Evolutionary conservation across 2,329 filamentous ascomycete genomes (phyloP).

Genomic region (Hymenoscyphus fraxineus): DNA sequence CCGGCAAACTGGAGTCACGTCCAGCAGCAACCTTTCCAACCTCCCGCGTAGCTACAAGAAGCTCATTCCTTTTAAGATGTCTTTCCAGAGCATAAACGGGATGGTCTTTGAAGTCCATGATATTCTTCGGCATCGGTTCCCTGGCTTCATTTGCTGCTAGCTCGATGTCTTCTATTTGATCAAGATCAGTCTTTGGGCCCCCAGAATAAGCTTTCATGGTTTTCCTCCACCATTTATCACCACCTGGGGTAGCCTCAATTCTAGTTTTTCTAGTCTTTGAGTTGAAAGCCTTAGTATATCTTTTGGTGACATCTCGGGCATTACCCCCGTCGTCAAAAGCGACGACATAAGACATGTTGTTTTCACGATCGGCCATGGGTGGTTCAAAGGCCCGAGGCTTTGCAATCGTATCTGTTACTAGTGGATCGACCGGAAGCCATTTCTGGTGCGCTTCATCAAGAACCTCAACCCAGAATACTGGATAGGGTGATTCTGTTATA

Average conservation of each 20-base stretch:
- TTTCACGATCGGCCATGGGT: constrained; percentile 70
- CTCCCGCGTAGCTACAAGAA: constrained; percentile 64
- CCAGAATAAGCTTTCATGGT: constrained; percentile 47
- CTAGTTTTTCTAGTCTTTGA: constrained; percentile 81
- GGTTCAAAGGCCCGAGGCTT: constrained; percentile 78
- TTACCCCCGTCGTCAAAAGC: constrained; percentile 78
- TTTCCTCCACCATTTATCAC: constrained; percentile 51
- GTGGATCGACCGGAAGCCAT: constrained; percentile 83
- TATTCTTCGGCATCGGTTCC: constrained; percentile 82
- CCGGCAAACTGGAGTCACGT: constrained; percentile 40
- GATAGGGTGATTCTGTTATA: constrained; percentile 69
- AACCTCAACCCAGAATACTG: constrained; percentile 92
- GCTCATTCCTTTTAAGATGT: constrained; percentile 79
- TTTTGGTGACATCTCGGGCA: constrained; percentile 78
- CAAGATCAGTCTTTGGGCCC: constrained; percentile 55
- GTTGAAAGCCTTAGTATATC: constrained; percentile 85
- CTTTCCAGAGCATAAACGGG: constrained; percentile 79
- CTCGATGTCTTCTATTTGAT: constrained; percentile 80
- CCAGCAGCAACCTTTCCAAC: constrained; percentile 76
- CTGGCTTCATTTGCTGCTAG: constrained; percentile 65
- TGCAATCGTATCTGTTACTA: constrained; percentile 76
- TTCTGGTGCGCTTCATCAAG: constrained; percentile 83
- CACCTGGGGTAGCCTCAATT: constrained; percentile 61
- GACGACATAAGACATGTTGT: constrained; percentile 77
- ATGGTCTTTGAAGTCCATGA: constrained; percentile 84